phyloP scores from a whole-genome alignment of 1,284 basidiomycete species.

The Puccinia brachypodii region DNA sequence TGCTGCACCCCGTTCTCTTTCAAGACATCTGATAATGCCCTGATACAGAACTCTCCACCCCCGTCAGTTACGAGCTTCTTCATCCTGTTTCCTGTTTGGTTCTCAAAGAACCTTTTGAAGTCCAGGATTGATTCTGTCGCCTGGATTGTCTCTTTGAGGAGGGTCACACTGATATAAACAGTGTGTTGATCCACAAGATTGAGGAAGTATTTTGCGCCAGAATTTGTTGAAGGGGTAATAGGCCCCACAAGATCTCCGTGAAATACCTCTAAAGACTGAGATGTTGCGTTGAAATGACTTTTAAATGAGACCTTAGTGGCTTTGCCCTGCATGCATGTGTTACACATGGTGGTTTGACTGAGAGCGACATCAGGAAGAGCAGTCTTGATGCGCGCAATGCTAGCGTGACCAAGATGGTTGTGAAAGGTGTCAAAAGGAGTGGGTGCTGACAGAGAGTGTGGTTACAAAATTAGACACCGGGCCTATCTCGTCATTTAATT shows the following conservation, averaged over 20 bases:
- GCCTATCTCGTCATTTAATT: neutral
- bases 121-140: neutral
- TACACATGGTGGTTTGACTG: neutral
- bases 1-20: neutral
- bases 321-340: neutral
- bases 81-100: no score
- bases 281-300: neutral
- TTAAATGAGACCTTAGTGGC: neutral
- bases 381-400: neutral
- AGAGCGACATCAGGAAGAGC: neutral
- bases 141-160: neutral
- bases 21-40: neutral
- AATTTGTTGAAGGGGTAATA: neutral
- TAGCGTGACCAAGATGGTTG: neutral
- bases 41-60: neutral
- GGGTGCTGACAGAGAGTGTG: neutral
- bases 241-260: neutral
- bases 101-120: neutral
- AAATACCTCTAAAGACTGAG: neutral
- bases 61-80: neutral
- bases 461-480: neutral
- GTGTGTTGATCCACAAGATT: neutral
- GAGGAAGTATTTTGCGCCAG: neutral
- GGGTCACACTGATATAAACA: neutral
- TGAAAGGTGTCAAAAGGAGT: neutral